A percentile compares a stretch with the other conserved stretches of the same genome.
Evolutionary conservation across 2,329 filamentous ascomycete species (phyloP).

Genomic region (Phoma sp.): DNA sequence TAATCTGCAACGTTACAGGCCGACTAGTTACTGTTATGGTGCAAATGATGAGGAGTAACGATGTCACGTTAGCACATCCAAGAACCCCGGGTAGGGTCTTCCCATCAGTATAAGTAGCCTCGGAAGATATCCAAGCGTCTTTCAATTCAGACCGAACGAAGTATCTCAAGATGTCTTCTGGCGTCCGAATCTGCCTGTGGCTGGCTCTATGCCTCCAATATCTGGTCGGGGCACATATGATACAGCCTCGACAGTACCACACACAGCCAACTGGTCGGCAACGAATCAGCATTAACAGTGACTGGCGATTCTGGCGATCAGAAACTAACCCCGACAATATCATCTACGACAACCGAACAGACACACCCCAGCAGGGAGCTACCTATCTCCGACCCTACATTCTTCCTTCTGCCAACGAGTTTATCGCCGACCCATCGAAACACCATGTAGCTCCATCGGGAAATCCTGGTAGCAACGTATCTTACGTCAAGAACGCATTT

Average conservation of each 20-base stretch:
- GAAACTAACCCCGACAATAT: constrained; percentile 45
- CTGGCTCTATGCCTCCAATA: neutral
- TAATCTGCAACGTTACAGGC: neutral
- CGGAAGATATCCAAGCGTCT: neutral
- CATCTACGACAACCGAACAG: constrained; percentile 31
- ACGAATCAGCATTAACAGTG: constrained; percentile 42
- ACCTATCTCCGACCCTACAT: constrained; percentile 48
- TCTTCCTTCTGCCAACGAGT: constrained; percentile 50
- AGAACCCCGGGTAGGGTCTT: neutral
- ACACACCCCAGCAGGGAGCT: constrained; percentile 7
- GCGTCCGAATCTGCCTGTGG: neutral
- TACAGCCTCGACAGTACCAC: neutral
- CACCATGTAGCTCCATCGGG: constrained; percentile 35
- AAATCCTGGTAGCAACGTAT: constrained; percentile 29
- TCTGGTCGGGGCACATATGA: neutral
- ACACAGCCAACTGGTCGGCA: constrained; percentile 20
- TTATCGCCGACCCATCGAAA: constrained; percentile 43
- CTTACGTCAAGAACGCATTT: constrained; percentile 37
- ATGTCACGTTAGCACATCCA: neutral
- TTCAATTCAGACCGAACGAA: no score
- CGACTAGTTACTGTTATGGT: neutral
- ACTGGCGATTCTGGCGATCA: constrained; percentile 47
- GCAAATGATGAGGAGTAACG: neutral
- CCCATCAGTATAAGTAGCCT: neutral
- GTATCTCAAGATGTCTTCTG: neutral